phyloP scores from a whole-genome alignment of 352 stramenopile genomes.

The Pythium grandisporangium region DNA sequence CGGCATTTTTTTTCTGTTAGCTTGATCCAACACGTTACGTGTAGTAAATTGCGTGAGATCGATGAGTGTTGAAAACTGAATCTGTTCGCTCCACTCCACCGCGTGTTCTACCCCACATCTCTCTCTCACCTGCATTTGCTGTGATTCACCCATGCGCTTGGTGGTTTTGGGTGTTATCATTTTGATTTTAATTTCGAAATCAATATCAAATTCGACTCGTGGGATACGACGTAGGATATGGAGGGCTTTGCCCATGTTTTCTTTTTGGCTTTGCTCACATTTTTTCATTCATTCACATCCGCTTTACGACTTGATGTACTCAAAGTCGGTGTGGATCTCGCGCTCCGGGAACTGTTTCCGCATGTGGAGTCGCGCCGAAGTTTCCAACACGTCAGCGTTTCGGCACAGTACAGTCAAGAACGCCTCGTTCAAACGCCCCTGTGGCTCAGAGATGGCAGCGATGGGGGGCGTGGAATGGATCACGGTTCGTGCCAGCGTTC shows the following conservation, averaged over 20 bases:
- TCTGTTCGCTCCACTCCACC: too few relatives aligned
- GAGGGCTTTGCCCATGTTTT: too few relatives aligned
- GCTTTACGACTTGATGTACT: constrained; percentile 7
- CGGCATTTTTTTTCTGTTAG: too few relatives aligned
- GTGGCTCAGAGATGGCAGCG: constrained; percentile 51
- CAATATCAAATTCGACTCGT: too few relatives aligned
- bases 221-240: too few relatives aligned
- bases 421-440: constrained; percentile 62
- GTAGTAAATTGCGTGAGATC: too few relatives aligned
- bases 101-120: constrained; percentile 5
- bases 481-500: constrained; percentile 53
- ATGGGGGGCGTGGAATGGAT: constrained; percentile 63
- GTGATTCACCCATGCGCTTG: too few relatives aligned
- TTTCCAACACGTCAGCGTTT: constrained; percentile 63
- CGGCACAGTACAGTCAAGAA: constrained; percentile 76
- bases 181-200: too few relatives aligned
- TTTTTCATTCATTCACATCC: neutral
- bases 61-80: too few relatives aligned
- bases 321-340: constrained; percentile 12
- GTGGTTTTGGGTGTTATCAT: too few relatives aligned
- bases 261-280: neutral
- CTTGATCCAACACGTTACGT: too few relatives aligned
- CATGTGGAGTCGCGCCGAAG: constrained; percentile 47
- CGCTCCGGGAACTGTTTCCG: constrained; percentile 38
- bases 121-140: neutral